A percentile compares a stretch with the other conserved stretches of the same genome.
Evolutionary conservation across 768 basidiomycete genomes (phyloP).

Genomic region (Leccinum imitatum): DNA sequence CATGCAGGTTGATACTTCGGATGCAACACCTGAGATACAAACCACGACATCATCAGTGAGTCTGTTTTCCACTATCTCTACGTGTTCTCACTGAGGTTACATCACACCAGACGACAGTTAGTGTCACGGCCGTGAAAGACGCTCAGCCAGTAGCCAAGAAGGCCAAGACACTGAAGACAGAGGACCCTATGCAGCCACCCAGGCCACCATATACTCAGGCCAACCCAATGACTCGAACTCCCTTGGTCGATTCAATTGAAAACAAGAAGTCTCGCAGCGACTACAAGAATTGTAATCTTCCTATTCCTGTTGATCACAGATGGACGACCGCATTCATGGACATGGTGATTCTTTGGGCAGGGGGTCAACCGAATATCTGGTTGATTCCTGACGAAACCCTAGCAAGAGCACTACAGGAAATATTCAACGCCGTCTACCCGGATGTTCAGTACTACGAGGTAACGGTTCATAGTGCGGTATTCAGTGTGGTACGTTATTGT

Average conservation of each 20-base stretch:
- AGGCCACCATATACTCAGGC: not conserved
- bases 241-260: not conserved
- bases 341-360: slow-evolving; percentile 5
- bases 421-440: not conserved
- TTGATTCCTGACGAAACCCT: not conserved
- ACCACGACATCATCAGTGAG: not conserved
- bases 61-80: not conserved
- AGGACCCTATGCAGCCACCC: not conserved
- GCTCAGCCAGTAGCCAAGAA: not conserved
- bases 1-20: no score
- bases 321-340: slow-evolving; percentile 1
- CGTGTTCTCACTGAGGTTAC: not conserved
- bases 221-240: no score
- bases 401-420: slow-evolving; percentile 1
- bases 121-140: not conserved
- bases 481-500: not conserved
- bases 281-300: slow-evolving; percentile 1
- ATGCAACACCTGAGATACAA: not conserved
- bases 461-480: not conserved
- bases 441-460: not conserved
- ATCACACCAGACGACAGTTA: not conserved
- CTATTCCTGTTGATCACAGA: not conserved
- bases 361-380: slow-evolving; percentile 1
- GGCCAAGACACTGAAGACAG: not conserved
- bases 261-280: not conserved